A percentile compares a stretch with the other conserved stretches of the same genome.
Evolutionary conservation across 352 stramenopile species (phyloP).

Genomic region (Globisporangium okanoganense): DNA sequence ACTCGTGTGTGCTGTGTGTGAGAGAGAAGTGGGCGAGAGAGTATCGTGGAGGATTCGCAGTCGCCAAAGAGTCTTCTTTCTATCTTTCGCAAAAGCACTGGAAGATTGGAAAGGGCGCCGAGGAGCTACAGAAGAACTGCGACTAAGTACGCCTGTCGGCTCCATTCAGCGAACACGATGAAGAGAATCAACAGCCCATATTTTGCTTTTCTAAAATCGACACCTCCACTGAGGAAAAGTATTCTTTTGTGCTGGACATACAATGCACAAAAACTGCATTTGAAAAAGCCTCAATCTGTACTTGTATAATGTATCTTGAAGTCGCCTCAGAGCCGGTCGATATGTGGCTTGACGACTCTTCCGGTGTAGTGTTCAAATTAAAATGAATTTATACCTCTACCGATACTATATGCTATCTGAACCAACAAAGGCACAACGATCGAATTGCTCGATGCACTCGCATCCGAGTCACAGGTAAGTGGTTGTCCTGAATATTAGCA

Average conservation of each 20-base stretch:
- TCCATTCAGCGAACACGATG: neutral
- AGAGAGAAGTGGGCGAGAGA: neutral
- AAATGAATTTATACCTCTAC: too few relatives aligned
- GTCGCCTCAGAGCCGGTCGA: too few relatives aligned
- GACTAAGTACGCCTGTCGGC: constrained; percentile 6
- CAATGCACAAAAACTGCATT: neutral
- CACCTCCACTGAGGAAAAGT: neutral
- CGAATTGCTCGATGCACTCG: too few relatives aligned
- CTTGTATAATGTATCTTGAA: too few relatives aligned
- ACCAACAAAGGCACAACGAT: too few relatives aligned
- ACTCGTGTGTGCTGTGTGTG: neutral
- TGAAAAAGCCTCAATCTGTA: neutral
- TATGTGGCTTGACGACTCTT: too few relatives aligned
- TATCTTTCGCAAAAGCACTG: constrained; percentile 10
- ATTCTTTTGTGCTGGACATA: neutral
- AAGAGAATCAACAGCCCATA: neutral
- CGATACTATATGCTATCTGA: too few relatives aligned
- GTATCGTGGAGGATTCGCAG: constrained; percentile 1
- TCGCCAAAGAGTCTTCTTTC: constrained; percentile 8
- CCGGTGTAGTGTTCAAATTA: too few relatives aligned
- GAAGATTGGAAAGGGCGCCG: constrained; percentile 3
- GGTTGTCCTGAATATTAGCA: too few relatives aligned
- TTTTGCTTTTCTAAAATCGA: neutral
- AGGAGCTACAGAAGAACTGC: neutral
- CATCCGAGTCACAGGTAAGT: too few relatives aligned